Evolutionary conservation across 2,329 filamentous ascomycete species (phyloP), one percentile per base, ranked within the genome.

Genomic region (Penicillium digitatum): DNA sequence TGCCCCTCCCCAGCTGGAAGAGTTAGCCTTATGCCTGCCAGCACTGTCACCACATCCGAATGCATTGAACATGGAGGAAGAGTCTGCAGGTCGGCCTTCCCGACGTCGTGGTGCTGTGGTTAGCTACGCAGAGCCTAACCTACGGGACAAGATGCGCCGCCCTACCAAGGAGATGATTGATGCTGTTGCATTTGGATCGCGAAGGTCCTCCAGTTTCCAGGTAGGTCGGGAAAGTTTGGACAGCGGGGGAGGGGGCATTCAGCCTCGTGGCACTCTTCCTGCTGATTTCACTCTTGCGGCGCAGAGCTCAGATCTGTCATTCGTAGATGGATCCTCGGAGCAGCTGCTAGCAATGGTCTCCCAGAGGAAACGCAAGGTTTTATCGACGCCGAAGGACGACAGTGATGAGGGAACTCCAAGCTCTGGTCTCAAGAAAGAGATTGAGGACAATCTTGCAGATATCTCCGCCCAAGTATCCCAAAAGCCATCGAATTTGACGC

Each of bases 81-180:
- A 56, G 7, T 48, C 60, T 12, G 53, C 29, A 12, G 40, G 35
- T 27, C 81, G 89, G 42, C 82, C 83, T 22, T 87, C 85, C 62
- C 79, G 89, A 61, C 82, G 89, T 60, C 83, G 84, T 45, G 80
- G 87, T 64, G 76, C 83, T 11, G 80, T 85, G 47, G 82, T 94
- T 58, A 93, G 88, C 75, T 94, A 94, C 70, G 87, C 88, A 11
- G 88, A 93, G 70, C 89, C 89, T 1, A 93, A 88, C 65, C 77
- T 94, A 39, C 82, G 87, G 58, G 87, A 87, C 67, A 94, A 94
- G 75, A 92, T 94, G 89, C 82, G 89, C 55, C 82, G 89, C 56
- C 88, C 89, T 22, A 88, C 87, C 1, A 89, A 89, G 67, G 84
- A 89, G 60, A 73, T 92, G 10, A 82, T 87, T 34, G 88, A 91